Evolutionary conservation across 176 grass and related monocot species (phyloP), one percentile per base, ranked within the genome.

Genomic region (Triticum turgidum): DNA sequence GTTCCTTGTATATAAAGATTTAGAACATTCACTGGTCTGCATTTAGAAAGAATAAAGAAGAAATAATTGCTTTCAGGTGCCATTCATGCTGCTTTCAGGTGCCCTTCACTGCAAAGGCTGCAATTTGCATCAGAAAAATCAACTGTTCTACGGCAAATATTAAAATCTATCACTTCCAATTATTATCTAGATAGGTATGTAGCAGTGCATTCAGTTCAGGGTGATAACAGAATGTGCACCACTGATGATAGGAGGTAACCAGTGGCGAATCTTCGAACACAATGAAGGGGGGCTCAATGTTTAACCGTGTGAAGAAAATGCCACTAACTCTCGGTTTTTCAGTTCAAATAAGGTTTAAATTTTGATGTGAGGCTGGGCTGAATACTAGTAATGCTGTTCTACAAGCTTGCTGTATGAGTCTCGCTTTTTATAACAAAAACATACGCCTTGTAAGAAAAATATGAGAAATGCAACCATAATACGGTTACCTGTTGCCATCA

Each of bases 151-250:
- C 12, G 10, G 77, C 1, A 27, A 41, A 59, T 1, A 65, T 27
- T 65, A 0, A 64, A 35, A 59, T 14, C 22, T 70, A 52, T 42
- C 18, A 27, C 39, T 33, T 5, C 6, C 10, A 69, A 52, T 35
- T 24, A 70, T 47, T 73, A 85, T 45, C 21, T 33, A 52, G n/a
- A 69, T 77, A n/a, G n/a, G n/a, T n/a, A 92, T 25, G 97, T 99
- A 56, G 94, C 94, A 70, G 97, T 96, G 86, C 94, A 96, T 87
- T 99, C 94, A 29, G n/a, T 86, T 81, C 49, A 99, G 83, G 52
- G 87, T 87, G 64, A 99, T 93, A 63, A 90, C 97, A 86, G 94
- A 99, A 88, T 99, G 97, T 27, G 94, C 82, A 79, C 94, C 87
- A 88, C 94, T 99, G 51, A 96, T 94, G 87, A 99, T 93, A 35